Base-by-base conservation (phyloP, 768 basidiomycete genomes). In the Gloeostereum incarnatum region DNA sequence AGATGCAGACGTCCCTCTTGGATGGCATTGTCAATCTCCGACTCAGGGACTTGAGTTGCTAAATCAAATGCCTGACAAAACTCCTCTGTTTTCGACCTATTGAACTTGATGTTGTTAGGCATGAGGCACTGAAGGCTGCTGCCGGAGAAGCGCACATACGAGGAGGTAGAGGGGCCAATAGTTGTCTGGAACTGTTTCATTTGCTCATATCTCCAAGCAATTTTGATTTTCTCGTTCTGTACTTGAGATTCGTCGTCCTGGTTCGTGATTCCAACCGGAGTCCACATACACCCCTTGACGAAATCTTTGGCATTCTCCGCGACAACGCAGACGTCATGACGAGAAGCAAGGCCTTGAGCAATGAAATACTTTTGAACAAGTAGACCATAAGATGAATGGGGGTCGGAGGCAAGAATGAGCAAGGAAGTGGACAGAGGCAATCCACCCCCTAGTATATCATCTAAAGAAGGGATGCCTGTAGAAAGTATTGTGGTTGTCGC, bases 171-270 rank as follows among this genome's bases (percentile, higher is more conserved):
- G 34, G 62, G 45, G 25, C 65, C 54, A 16, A 91, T 78, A 2
- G 88, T 90, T 3, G 92, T 96, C 61, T 88, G 76, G 56, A 96
- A 94, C 59, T 70, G 80, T 61, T 83, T 87, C 86, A 97, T 86
- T 41, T 80, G 72, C 51, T 90, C 89, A 58, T 99, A 99, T 53
- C 96, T 73, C 88, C 96, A 99, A 21, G 96, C 96, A 49, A 99
- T 98, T 63, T 86, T 94, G 46, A 93, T 84, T 49, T 78, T 79
- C 19, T 75, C 67, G 29, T 62, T 70, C 19, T 59, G 16, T 8
- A 8, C 26, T 14, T 29, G 26, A 14, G 26, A 29, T 29, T 8
- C 9, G 14, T 29, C 26, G 29, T 30, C 29, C 17, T 30, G 29
- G 4, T 13, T 6, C 3, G 33, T 4, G 7, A 11, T 11, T n/a